These are phyloP conservation scores for Apiospora malaysiana DNA, from an alignment of 2,329 filamentous ascomycete species.

Conservation along the genomic window DNA sequence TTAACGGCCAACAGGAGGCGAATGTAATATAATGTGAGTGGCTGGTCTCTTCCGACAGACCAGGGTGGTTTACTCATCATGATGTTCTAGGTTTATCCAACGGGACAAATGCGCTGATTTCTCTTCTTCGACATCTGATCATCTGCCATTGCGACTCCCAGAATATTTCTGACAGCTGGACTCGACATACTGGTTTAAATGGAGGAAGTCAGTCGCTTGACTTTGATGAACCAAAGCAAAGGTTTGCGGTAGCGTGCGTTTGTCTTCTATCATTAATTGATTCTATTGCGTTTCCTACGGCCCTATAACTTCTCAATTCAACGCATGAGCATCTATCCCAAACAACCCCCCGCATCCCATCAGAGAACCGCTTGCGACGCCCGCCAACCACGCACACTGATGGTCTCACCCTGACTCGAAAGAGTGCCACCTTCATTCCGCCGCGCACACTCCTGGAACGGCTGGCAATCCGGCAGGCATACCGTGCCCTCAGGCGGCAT, in stretches of 20 bases:
- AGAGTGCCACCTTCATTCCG: not conserved
- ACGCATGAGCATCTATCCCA: too few species aligned
- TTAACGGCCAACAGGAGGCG: not conserved
- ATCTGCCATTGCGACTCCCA: not conserved
- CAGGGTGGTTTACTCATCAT: not conserved
- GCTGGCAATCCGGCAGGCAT: slow-evolving; percentile 29
- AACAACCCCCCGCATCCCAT: not conserved
- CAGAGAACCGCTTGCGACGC: not conserved
- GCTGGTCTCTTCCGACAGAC: not conserved
- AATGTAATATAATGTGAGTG: not conserved
- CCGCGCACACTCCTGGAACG: slow-evolving; percentile 30
- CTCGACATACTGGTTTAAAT: not conserved
- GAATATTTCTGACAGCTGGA: not conserved
- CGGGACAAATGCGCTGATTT: not conserved
- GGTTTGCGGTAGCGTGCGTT: not conserved
- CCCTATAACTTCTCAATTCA: too few species aligned
- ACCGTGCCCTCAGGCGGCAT: slow-evolving; percentile 25
- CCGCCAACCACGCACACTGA: not conserved
- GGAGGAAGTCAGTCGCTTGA: not conserved
- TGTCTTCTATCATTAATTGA: not conserved
- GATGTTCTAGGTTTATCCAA: not conserved
- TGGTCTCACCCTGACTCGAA: not conserved
- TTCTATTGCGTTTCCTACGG: too few species aligned
- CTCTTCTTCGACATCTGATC: not conserved
- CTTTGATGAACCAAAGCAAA: not conserved